Evolutionary conservation across 2,329 filamentous ascomycete species (phyloP), one percentile per base, ranked within the genome.

Genomic region (Colletotrichum euphorbiae): DNA sequence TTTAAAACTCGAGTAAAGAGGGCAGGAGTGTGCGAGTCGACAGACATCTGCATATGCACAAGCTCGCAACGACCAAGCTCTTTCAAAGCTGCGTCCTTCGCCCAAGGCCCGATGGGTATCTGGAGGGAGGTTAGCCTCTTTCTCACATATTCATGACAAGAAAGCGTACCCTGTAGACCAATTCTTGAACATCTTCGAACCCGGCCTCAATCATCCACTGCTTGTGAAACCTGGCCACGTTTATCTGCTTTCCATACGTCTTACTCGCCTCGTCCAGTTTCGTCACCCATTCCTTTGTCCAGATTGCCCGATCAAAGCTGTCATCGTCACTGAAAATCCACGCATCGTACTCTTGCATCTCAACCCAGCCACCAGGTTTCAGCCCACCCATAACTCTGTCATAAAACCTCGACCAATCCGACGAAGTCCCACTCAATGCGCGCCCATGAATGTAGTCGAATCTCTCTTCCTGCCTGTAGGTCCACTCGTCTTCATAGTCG

Each of bases 401-500:
- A 62, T 79, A 79, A 51, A 80, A 78, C 1, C 73, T 70, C 3
- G 72, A 57, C 78, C 77, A 80, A 45, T 80, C 63, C 1, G 74
- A 69, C 1, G 76, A 78, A 1, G 77, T 78, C 9, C 73, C 73
- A 45, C 72, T 74, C 17, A 79, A 71, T 6, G 77, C 74, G 9
- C 74, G 78, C 56, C 68, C 69, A 38, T 78, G 77, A 71, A 81
- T 75, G 69, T 73, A 78, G 70, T 78, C 76, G 67, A 78, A 79
- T 28, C 71, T 72, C 31, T 78, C 73, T 73, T 87, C 83, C 9
- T 70, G 61, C 2, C 72, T 72, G 65, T 78, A 80, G 71, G 80
- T 77, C 80, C 81, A 82, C 19, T 76, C 72, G n/a, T 85, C 81
- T 73, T 89, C 87, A 40, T 87, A 85, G 73, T 92, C 89, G 73